These are phyloP conservation scores for Arachis stenosperma DNA, from an alignment of 306 rosid genomes.

Conservation along the genomic window DNA sequence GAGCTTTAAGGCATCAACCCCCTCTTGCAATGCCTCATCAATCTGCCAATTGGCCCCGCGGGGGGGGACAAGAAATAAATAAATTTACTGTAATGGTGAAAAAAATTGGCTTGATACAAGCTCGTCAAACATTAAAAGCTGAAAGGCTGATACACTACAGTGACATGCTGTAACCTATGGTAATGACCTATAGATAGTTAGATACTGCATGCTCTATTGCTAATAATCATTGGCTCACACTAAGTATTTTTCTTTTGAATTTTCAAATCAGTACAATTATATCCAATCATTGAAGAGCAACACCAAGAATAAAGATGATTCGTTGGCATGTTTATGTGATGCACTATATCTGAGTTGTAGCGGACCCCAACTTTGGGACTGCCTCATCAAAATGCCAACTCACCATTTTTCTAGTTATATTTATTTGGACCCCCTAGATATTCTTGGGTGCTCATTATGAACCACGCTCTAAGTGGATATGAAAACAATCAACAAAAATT, in stretches of 20 bases:
- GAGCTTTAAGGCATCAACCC: constrained; percentile 60
- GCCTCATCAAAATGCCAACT: not conserved
- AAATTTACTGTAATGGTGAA: constrained; percentile 6
- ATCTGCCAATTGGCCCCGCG: constrained; percentile 45
- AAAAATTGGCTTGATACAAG: constrained; percentile 19
- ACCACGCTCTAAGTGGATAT: no score
- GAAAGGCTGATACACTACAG: constrained; percentile 9
- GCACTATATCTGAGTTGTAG: constrained; percentile 3
- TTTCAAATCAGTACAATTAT: not conserved
- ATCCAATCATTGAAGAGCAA: constrained; percentile 16
- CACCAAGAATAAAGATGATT: constrained; percentile 6
- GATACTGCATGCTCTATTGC: not conserved
- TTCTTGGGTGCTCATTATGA: no score
- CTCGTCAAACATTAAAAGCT: not conserved
- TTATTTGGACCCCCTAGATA: not conserved
- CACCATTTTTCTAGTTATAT: not conserved
- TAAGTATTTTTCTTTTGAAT: constrained; percentile 1
- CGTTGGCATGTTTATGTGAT: constrained; percentile 17
- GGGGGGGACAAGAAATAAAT: not conserved
- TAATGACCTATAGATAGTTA: not conserved
- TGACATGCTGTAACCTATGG: constrained; percentile 6
- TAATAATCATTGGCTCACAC: not conserved
- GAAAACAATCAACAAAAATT: no score
- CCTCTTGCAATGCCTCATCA: constrained; percentile 59
- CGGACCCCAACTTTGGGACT: constrained; percentile 8